Evolutionary conservation across 306 rosid species (phyloP).

Genomic region (Argentina anserina): DNA sequence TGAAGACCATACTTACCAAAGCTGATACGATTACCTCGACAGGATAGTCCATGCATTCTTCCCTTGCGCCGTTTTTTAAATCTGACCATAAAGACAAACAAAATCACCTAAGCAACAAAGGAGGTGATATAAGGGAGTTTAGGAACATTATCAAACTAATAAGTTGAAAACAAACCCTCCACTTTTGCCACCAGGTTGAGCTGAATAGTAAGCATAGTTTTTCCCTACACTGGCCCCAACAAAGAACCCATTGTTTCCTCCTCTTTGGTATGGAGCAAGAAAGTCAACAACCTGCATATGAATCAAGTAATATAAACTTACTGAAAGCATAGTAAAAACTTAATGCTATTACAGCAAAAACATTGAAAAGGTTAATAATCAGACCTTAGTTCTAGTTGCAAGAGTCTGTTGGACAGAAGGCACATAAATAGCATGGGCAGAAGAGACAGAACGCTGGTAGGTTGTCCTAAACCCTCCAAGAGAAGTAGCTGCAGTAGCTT

Average conservation of each 20-base stretch:
- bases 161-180: slow-evolving; percentile 47
- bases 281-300: slow-evolving; percentile 72
- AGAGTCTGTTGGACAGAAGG: slow-evolving; percentile 87
- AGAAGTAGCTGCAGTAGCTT: slow-evolving; percentile 83
- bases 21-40: slow-evolving; percentile 8
- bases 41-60: slow-evolving; percentile 3
- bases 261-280: slow-evolving; percentile 94
- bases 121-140: slow-evolving; percentile 4
- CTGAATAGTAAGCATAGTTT: slow-evolving; percentile 90
- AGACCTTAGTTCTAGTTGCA: slow-evolving; percentile 85
- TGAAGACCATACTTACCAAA: slow-evolving; percentile 5
- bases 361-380: slow-evolving; percentile 1
- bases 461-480: slow-evolving; percentile 92
- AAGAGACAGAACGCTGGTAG: slow-evolving; percentile 79
- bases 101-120: slow-evolving; percentile 63
- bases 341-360: background rate
- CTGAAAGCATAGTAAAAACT: background rate
- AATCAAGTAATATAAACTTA: background rate
- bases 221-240: slow-evolving; percentile 96
- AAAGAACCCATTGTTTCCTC: slow-evolving; percentile 93
- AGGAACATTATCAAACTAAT: background rate
- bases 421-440: slow-evolving; percentile 77
- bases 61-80: background rate
- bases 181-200: slow-evolving; percentile 95
- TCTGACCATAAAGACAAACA: slow-evolving; percentile 52